Evolutionary conservation across 2,329 filamentous ascomycete genomes (phyloP), one percentile per base, ranked within the genome.

Genomic region (Scytalidium sp.): DNA sequence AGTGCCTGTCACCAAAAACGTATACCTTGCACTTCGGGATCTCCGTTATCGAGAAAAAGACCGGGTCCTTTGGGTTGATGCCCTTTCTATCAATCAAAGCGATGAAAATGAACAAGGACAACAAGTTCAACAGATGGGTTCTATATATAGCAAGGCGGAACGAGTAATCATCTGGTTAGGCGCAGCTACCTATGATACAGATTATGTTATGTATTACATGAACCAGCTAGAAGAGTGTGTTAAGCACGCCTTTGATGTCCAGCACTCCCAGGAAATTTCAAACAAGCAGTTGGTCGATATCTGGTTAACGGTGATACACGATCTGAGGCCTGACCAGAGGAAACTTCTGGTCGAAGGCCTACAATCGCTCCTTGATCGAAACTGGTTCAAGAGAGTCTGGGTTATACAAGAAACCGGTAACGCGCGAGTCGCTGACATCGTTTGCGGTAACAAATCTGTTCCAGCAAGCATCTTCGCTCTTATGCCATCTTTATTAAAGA

Each of bases 131-230:
- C 41, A 41, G 29, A 52, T 55, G 49, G 50, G 36, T 17, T 13
- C 45, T 15, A 53, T 62, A 19, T 63, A 57, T 45, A 50, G 43
- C 11, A 22, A 49, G 22, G 52, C 52, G 41, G 47, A 54, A 43
- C 21, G 22, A 23, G 47, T 54, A 20, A 17, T 54, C 29, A 45
- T 54, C 17, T 54, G 52, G 47, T 29, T 54, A 21, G 52, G 52
- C n/a, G 8, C 19, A 17, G 49, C 19, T 43, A 50, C 39, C n/a
- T 15, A 43, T 8, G 32, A 45, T 17, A 52, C 15, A 7, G 46
- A 56, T 23, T n/a, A 41, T 23, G 17, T 47, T 13, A 56, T 56
- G 49, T 20, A 49, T 52, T 27, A 17, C 32, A 51, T 54, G 32
- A 54, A 25, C 4, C 32, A 29, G 29, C 22, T 53, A 29, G 10